A percentile compares a stretch with the other conserved stretches of the same genome.
These are phyloP conservation scores for Mortierella antarctica DNA, from an alignment of 192 early-diverging fungal genomes.

Conservation along the genomic window DNA sequence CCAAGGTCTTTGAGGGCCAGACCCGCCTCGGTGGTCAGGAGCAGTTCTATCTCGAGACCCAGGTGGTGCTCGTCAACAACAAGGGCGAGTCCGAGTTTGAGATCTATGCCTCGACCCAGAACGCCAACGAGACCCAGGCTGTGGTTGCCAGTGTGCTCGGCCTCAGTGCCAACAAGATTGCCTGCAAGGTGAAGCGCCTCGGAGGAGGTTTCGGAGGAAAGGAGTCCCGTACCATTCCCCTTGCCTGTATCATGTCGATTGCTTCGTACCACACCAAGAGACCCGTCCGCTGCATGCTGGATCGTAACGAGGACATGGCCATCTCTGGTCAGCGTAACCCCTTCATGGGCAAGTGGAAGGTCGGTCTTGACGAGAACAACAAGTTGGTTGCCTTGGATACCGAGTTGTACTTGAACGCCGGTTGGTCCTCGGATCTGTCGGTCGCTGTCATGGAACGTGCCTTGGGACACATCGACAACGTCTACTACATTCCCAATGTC, in stretches of 20 bases:
- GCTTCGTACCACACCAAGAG: conserved; percentile 71
- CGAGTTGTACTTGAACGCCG: conserved; percentile 69
- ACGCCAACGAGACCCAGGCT: conserved; percentile 79
- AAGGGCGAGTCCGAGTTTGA: conserved; percentile 85
- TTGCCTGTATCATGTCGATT: conserved; percentile 74
- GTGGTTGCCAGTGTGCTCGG: conserved; percentile 79
- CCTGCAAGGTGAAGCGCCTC: conserved; percentile 83
- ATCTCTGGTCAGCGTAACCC: conserved; percentile 82
- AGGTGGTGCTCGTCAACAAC: conserved; percentile 74
- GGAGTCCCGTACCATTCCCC: conserved; percentile 71
- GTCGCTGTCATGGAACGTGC: conserved; percentile 78
- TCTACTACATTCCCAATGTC: conserved; percentile 80
- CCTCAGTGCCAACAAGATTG: conserved; percentile 73
- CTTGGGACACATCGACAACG: conserved; percentile 81
- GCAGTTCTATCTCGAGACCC: conserved; percentile 92
- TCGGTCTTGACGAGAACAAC: conserved; percentile 76
- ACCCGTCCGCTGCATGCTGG: conserved; percentile 82
- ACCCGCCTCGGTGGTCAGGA: conserved; percentile 73
- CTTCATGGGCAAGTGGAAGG: conserved; percentile 81
- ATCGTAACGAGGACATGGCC: conserved; percentile 88
- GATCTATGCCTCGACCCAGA: conserved; percentile 83
- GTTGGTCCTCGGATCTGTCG: conserved; percentile 76
- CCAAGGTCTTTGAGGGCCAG: conserved; percentile 65
- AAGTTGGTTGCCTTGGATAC: conserved; percentile 72
- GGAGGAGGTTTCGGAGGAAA: conserved; percentile 93